phyloP scores from a whole-genome alignment of 2,329 filamentous ascomycete species.

The Penicillium glabrum region DNA sequence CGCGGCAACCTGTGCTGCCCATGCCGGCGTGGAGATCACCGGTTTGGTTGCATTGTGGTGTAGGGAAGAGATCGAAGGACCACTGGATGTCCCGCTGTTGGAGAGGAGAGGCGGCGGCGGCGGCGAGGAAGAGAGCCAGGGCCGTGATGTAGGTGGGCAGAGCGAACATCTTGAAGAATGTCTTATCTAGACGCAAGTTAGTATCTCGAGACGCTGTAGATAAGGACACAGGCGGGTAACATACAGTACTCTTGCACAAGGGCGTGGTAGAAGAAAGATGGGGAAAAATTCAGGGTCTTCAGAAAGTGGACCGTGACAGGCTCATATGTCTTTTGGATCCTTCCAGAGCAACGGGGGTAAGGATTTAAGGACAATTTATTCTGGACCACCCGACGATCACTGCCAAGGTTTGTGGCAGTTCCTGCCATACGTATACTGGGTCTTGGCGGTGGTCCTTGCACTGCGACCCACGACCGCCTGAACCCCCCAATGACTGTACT shows the following conservation, averaged over 20 bases:
- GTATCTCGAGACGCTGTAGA: neutral
- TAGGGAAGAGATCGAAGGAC: constrained; percentile 23
- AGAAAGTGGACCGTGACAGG: neutral
- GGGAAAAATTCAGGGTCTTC: neutral
- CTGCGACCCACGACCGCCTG: neutral
- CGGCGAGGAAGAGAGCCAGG: constrained; percentile 7
- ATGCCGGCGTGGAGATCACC: constrained; percentile 16
- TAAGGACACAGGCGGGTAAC: neutral
- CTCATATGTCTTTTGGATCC: neutral
- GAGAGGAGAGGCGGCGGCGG: constrained; percentile 19
- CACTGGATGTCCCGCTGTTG: constrained; percentile 17
- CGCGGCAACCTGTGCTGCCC: constrained; percentile 25
- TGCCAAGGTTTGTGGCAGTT: neutral
- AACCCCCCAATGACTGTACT: neutral
- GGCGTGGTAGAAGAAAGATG: neutral
- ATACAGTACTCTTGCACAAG: neutral
- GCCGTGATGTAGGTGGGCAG: constrained; percentile 7
- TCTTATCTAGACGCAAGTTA: neutral
- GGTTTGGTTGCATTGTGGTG: constrained; percentile 14
- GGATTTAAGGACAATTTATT: neutral
- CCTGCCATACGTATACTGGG: constrained; percentile 2
- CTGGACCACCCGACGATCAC: constrained; percentile 2
- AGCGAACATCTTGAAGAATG: constrained; percentile 5
- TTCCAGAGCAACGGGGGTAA: neutral
- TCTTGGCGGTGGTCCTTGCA: constrained; percentile 2